Evolutionary conservation across 169 alveolate genomes (phyloP).

Genomic region (Babesia ovata): DNA sequence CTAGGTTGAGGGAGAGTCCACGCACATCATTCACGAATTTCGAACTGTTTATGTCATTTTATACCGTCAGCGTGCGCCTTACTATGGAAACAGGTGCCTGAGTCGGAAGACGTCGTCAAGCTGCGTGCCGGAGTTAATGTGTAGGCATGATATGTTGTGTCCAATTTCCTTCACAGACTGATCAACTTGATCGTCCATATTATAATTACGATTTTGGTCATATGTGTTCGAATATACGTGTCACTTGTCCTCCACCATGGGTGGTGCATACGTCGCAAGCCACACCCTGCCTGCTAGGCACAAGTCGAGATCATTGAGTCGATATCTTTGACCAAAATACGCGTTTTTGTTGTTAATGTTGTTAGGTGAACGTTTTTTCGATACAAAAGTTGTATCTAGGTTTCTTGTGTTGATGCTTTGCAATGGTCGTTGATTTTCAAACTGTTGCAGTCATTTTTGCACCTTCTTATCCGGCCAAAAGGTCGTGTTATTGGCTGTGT

Average conservation of each 20-base stretch:
- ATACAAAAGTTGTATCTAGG: too few species aligned
- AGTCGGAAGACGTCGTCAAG: conserved; percentile 67
- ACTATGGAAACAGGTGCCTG: conserved; percentile 63
- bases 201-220: not conserved
- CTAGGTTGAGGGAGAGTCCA: conserved; percentile 58
- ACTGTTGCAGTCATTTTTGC: too few species aligned
- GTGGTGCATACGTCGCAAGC: not conserved
- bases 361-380: too few species aligned
- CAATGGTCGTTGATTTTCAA: too few species aligned
- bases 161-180: conserved; percentile 53
- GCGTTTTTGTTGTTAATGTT: too few species aligned
- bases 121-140: conserved; percentile 63
- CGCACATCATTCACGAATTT: conserved; percentile 71
- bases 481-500: too few species aligned
- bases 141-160: conserved; percentile 60
- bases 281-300: not conserved
- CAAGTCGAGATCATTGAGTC: not conserved
- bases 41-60: conserved; percentile 32
- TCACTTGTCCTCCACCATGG: not conserved
- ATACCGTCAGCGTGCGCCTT: not conserved
- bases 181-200: conserved; percentile 57
- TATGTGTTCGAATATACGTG: not conserved
- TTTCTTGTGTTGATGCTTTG: too few species aligned
- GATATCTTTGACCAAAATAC: too few species aligned
- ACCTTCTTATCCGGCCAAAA: too few species aligned